Percentiles rank a stretch among this genome's conserved stretches.
Conservation (phyloP, 192 early-diverging fungal species). For the Linnemannia exigua region DNA sequence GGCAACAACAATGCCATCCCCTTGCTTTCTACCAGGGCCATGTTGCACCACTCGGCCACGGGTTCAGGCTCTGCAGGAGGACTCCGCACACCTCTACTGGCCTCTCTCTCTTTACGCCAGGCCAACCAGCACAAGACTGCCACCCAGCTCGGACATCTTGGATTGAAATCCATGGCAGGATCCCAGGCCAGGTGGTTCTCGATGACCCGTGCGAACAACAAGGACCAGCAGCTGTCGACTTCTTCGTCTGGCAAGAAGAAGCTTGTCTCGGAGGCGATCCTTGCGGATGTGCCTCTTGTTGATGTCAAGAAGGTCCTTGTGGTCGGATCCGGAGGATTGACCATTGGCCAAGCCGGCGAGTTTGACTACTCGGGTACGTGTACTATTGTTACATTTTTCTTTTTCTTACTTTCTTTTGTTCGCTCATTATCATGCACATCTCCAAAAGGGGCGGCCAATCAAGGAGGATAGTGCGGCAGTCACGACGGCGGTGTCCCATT, state of each 20-base stretch:
- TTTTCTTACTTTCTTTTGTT: background rate
- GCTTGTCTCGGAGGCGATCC: slow-evolving; percentile 64
- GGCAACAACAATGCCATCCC: slow-evolving; percentile 2
- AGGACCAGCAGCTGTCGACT: slow-evolving; percentile 16
- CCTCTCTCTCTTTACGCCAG: slow-evolving; percentile 19
- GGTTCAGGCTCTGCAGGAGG: background rate
- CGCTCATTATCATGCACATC: too few species aligned
- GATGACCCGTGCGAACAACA: slow-evolving; percentile 9
- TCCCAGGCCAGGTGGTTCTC: slow-evolving; percentile 53
- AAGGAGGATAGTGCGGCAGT: background rate
- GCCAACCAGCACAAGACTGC: slow-evolving; percentile 26
- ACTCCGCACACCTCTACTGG: slow-evolving; percentile 30
- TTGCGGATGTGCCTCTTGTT: slow-evolving; percentile 62
- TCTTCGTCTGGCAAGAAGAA: slow-evolving; percentile 26
- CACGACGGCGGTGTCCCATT: background rate
- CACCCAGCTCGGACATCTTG: slow-evolving; percentile 16
- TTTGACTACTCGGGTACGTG: slow-evolving; percentile 95
- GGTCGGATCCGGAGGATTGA: slow-evolving; percentile 95
- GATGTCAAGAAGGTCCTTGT: slow-evolving; percentile 90
- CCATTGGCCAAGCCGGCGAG: slow-evolving; percentile 98
- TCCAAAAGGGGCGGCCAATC: background rate
- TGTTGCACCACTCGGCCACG: slow-evolving; percentile 39
- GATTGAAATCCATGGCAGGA: slow-evolving; percentile 30
- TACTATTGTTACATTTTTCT: background rate
- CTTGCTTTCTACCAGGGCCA: slow-evolving; percentile 34